Evolutionary conservation across 805 yeast species (phyloP).

Genomic region (Monosporozyma servazzii): DNA sequence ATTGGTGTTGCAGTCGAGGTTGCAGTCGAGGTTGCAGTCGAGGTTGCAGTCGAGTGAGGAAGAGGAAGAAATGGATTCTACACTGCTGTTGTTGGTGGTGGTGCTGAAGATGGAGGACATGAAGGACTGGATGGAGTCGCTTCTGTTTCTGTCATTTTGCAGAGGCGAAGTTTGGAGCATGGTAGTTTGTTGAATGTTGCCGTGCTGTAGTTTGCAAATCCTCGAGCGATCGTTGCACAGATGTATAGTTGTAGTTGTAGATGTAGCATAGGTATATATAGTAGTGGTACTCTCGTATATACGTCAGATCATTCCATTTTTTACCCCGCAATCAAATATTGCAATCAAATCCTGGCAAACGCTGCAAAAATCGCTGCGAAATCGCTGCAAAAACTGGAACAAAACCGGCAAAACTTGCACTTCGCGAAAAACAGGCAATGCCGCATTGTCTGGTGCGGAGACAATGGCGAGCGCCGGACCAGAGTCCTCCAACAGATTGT

Average conservation of each 20-base stretch:
- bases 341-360: too few species aligned
- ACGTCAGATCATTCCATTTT: not conserved
- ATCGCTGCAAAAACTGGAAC: too few species aligned
- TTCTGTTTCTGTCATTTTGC: not conserved
- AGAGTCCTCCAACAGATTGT: not conserved
- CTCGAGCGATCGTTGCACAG: too few species aligned
- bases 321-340: not conserved
- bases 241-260: too few species aligned
- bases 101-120: not conserved
- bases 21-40: not conserved
- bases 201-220: too few species aligned
- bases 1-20: not conserved
- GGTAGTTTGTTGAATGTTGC: too few species aligned
- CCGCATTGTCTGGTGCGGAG: too few species aligned
- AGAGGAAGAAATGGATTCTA: not conserved
- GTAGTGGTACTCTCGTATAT: too few species aligned
- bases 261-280: not conserved
- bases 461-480: not conserved
- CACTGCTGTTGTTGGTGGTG: not conserved
- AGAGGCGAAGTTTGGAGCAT: not conserved
- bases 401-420: too few species aligned
- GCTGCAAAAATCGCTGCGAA: too few species aligned
- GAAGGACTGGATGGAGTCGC: conserved; percentile 1
- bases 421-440: not conserved
- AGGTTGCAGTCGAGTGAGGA: not conserved